Percentiles rank a stretch among this genome's conserved stretches.
These are phyloP conservation scores for Paracoccidioides brasiliensis DNA, from an alignment of 2,329 filamentous ascomycete genomes.

Conservation along the genomic window DNA sequence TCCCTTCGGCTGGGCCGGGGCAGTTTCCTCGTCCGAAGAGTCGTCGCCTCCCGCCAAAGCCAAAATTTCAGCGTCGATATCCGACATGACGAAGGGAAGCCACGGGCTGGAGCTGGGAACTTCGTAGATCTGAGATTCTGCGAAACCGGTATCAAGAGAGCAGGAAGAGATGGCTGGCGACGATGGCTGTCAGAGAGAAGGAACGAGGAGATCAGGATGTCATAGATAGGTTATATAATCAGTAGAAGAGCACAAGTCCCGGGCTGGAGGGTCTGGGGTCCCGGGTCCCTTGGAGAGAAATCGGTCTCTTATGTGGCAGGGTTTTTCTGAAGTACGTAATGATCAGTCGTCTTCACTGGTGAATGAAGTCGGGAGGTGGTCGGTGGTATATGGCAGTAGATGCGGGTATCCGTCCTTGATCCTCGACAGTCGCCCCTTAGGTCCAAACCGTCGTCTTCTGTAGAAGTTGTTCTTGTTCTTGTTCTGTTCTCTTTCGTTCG, in stretches of 20 bases:
- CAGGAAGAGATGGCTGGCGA: not conserved
- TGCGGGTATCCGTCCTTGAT: not conserved
- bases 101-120: conserved; percentile 2
- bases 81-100: conserved; percentile 60
- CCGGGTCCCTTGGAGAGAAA: no score
- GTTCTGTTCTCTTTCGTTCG: not conserved
- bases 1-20: conserved; percentile 42
- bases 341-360: no score
- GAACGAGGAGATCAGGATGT: no score
- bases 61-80: conserved; percentile 86
- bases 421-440: not conserved
- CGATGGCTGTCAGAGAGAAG: not conserved
- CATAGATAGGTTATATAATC: no score
- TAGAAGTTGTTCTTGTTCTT: not conserved
- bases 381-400: not conserved
- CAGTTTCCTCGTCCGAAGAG: conserved; percentile 39
- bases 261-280: no score
- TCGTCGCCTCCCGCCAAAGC: conserved; percentile 70
- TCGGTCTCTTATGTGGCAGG: no score
- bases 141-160: not conserved
- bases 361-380: not conserved
- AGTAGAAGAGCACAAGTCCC: no score
- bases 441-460: not conserved
- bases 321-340: no score
- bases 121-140: conserved; percentile 12